Conservation (phyloP, 495 filamentous ascomycete species). For the Aspergillus mulundensis region DNA sequence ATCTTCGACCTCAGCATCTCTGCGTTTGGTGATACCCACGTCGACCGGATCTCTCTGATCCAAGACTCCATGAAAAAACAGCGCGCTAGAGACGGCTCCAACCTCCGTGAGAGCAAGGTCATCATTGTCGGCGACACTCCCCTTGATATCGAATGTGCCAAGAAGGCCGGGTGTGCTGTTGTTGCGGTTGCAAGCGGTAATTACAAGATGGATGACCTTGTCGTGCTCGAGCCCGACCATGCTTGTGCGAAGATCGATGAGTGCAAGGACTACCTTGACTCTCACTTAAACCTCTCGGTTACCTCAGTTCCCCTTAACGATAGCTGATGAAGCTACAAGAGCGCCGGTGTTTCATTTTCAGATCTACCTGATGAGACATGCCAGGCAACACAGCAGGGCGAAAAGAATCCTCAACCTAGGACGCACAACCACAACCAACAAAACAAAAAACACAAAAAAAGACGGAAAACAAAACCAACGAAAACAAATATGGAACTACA, state of each 20-base stretch:
- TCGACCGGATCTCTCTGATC: conserved; percentile 6
- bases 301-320: neutral
- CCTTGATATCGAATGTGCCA: conserved; percentile 16
- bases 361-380: neutral
- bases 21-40: conserved; percentile 10
- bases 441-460: no score
- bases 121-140: conserved; percentile 15
- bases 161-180: conserved; percentile 14
- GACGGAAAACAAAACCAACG: no score
- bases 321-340: neutral
- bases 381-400: neutral
- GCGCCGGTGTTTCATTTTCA: neutral
- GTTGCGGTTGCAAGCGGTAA: conserved; percentile 16
- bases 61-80: conserved; percentile 10
- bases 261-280: conserved; percentile 8
- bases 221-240: conserved; percentile 13
- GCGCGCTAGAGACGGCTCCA: neutral
- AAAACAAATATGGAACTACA: neutral
- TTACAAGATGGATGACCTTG: conserved; percentile 15
- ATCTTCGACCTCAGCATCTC: conserved; percentile 15
- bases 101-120: conserved; percentile 4
- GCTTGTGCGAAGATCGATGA: conserved; percentile 8
- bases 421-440: no score
- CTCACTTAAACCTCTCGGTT: neutral
- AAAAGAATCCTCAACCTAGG: no score